Conservation (phyloP, 768 basidiomycete species). For the Leccinum boreale region DNA sequence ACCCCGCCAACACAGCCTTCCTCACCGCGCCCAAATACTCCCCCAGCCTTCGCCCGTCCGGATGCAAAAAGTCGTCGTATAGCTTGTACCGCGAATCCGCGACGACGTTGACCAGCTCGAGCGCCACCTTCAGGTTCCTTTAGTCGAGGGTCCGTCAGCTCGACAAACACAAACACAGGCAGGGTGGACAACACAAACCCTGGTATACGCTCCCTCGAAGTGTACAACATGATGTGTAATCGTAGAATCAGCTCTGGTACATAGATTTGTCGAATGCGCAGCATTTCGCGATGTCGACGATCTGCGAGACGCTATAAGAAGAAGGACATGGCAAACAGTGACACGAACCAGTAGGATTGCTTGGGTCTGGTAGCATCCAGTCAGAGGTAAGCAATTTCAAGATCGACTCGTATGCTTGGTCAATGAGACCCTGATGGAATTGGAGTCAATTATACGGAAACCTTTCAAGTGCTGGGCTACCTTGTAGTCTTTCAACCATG, state of each 20-base stretch:
- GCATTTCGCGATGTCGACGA: slow-evolving; percentile 60
- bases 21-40: slow-evolving; percentile 76
- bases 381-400: slow-evolving; percentile 71
- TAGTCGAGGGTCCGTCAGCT: background rate
- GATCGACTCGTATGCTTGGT: slow-evolving; percentile 62
- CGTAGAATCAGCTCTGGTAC: slow-evolving; percentile 88
- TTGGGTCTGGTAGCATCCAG: slow-evolving; percentile 65
- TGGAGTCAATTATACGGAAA: background rate
- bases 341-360: slow-evolving; percentile 35
- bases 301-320: slow-evolving; percentile 38
- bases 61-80: slow-evolving; percentile 76
- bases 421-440: slow-evolving; percentile 49
- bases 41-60: slow-evolving; percentile 56
- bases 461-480: slow-evolving; percentile 28
- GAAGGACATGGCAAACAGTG: background rate
- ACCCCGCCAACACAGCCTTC: slow-evolving; percentile 63
- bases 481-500: slow-evolving; percentile 66
- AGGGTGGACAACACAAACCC: slow-evolving; percentile 46
- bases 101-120: slow-evolving; percentile 79
- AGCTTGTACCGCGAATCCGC: slow-evolving; percentile 85
- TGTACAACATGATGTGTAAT: slow-evolving; percentile 68
- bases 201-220: slow-evolving; percentile 60
- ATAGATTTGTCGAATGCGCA: slow-evolving; percentile 83
- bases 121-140: slow-evolving; percentile 73
- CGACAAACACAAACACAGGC: background rate